Evolutionary conservation across 202 grass and related monocot genomes (phyloP).

Genomic region (Alloteropsis angusta): DNA sequence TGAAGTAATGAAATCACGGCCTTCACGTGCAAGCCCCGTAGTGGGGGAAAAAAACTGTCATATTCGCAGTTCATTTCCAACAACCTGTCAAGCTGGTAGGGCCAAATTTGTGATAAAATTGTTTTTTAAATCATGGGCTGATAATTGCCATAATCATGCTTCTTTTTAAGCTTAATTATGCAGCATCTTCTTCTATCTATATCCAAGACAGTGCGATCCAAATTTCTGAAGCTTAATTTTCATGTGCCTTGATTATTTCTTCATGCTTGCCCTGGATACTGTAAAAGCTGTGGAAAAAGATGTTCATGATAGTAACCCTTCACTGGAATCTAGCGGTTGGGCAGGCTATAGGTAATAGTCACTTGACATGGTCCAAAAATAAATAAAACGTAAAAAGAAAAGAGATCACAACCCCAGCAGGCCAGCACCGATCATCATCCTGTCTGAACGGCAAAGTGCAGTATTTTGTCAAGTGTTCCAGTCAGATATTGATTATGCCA

Average conservation of each 20-base stretch:
- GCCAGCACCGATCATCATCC: not conserved
- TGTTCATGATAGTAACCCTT: conserved; percentile 21
- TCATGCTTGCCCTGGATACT: conserved; percentile 2
- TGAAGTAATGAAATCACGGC: too few species aligned
- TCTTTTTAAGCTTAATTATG: not conserved
- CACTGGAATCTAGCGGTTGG: not conserved
- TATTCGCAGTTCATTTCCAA: not conserved
- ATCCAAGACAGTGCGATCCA: not conserved
- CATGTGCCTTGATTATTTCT: not conserved
- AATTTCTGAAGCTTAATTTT: not conserved
- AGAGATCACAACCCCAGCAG: too few species aligned
- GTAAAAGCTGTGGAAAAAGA: conserved; percentile 3
- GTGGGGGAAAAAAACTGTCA: too few species aligned
- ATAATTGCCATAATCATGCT: not conserved
- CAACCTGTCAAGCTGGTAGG: not conserved
- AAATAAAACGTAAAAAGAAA: not conserved
- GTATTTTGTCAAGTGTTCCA: not conserved
- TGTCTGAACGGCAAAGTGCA: not conserved
- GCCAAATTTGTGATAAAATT: not conserved
- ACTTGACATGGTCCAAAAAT: not conserved
- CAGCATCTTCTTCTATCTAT: not conserved
- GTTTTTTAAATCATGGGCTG: not conserved
- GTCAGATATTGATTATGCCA: not conserved
- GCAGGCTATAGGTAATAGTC: not conserved
- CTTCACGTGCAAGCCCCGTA: too few species aligned